phyloP scores from a whole-genome alignment of 2,329 filamentous ascomycete species.

The Pestalotiopsis sp. region DNA sequence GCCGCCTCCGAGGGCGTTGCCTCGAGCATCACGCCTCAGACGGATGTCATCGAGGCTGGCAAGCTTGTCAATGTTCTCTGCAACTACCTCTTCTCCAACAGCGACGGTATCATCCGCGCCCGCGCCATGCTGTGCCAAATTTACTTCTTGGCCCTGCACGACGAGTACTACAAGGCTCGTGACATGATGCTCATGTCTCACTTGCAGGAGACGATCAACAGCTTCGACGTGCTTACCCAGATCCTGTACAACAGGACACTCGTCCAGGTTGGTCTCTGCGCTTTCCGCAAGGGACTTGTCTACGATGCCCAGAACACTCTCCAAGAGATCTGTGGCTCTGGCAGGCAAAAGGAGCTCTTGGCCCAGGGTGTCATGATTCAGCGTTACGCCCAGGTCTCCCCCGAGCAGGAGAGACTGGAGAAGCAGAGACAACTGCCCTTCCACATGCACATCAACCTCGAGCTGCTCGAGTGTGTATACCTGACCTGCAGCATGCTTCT shows the following conservation, averaged over 20 bases:
- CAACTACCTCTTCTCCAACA: constrained; percentile 92
- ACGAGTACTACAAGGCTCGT: constrained; percentile 95
- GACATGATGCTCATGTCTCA: constrained; percentile 99
- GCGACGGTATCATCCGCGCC: constrained; percentile 93
- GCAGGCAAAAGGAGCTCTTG: constrained; percentile 94
- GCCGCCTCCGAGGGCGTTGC: constrained; percentile 68
- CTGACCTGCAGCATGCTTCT: constrained; percentile 99
- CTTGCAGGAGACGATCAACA: constrained; percentile 93
- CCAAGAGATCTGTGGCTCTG: constrained; percentile 96
- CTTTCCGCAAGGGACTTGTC: constrained; percentile 94
- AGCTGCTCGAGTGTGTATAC: constrained; percentile 97
- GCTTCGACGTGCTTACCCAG: constrained; percentile 95
- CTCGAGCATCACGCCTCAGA: constrained; percentile 79
- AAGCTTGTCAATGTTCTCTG: constrained; percentile 84
- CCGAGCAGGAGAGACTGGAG: constrained; percentile 96
- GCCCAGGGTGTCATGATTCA: constrained; percentile 99
- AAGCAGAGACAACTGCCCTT: constrained; percentile 97
- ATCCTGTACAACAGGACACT: constrained; percentile 98
- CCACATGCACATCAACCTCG: constrained; percentile 99
- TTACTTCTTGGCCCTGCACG: constrained; percentile 96
- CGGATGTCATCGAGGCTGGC: constrained; percentile 66
- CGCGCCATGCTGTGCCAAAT: constrained; percentile 98
- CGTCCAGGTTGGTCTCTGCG: constrained; percentile 96
- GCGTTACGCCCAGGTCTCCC: constrained; percentile 92
- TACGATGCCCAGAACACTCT: constrained; percentile 98